phyloP scores from a whole-genome alignment of 441 rosid genomes.

The Adansonia madagascariensis region DNA sequence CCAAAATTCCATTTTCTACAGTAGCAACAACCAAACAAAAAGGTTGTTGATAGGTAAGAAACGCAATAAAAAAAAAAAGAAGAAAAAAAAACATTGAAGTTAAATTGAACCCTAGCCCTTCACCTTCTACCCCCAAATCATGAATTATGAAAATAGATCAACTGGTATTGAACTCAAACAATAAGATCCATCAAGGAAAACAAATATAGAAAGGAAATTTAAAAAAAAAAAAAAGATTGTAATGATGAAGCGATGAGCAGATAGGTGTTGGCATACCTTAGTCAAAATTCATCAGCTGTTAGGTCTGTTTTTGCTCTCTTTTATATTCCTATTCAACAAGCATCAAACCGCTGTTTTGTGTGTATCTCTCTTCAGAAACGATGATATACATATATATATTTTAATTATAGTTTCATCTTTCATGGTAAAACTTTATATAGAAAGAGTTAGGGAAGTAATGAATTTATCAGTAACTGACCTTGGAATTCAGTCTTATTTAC shows the following conservation, averaged over 20 bases:
- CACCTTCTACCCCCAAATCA: not conserved
- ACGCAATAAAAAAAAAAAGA: not conserved
- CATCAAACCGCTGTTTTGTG: no score
- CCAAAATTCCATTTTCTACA: not conserved
- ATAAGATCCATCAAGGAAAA: not conserved
- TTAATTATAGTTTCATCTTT: no score
- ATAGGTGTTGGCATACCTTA: no score
- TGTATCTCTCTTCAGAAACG: no score
- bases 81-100: not conserved
- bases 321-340: no score
- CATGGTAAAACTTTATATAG: no score
- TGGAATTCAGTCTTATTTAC: no score
- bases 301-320: no score
- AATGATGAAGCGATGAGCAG: not conserved
- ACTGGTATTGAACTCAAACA: slow-evolving; percentile 14
- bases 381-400: no score
- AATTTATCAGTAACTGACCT: no score
- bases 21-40: not conserved
- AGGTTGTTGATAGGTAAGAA: not conserved
- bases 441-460: no score
- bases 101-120: slow-evolving; percentile 18
- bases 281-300: no score
- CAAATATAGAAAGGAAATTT: not conserved
- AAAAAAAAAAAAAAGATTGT: not conserved
- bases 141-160: not conserved